Percentiles rank a stretch among this genome's conserved stretches.
Evolutionary conservation across 208 protist species (phyloP).

Genomic region (Tritrichomonas foetus): DNA sequence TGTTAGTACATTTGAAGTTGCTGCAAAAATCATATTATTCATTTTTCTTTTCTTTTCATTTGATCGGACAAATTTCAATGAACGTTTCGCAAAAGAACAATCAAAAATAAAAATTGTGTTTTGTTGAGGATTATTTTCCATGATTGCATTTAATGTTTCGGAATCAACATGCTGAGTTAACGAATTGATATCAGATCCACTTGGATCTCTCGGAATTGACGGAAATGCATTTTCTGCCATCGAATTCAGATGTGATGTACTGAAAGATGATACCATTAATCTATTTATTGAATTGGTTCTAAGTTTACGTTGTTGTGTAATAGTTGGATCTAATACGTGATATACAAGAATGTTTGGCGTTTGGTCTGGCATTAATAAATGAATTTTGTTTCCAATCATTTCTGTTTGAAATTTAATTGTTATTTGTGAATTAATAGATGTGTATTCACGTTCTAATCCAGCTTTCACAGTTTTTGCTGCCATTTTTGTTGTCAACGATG

Average conservation of each 20-base stretch:
- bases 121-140: too few relatives aligned
- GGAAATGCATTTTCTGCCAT: too few relatives aligned
- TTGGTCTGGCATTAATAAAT: not conserved
- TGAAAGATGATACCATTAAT: not conserved
- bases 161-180: not conserved
- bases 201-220: too few relatives aligned
- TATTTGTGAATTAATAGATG: not conserved
- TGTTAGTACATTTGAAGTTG: not conserved
- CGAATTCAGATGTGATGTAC: not conserved
- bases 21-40: not conserved
- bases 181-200: too few relatives aligned
- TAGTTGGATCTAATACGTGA: slow-evolving; percentile 24
- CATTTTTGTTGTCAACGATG: not conserved
- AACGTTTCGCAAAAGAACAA: not conserved
- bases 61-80: not conserved
- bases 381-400: not conserved
- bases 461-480: not conserved
- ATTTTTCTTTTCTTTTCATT: too few relatives aligned
- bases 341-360: not conserved
- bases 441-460: not conserved
- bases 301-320: not conserved
- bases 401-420: not conserved
- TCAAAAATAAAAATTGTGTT: slow-evolving; percentile 29
- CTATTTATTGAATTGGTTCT: not conserved
- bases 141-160: not conserved